A percentile compares a stretch with the other conserved stretches of the same genome.
Evolutionary conservation across 1,139 yeast genomes (phyloP).

Genomic region (Geotrichum bryndzae): DNA sequence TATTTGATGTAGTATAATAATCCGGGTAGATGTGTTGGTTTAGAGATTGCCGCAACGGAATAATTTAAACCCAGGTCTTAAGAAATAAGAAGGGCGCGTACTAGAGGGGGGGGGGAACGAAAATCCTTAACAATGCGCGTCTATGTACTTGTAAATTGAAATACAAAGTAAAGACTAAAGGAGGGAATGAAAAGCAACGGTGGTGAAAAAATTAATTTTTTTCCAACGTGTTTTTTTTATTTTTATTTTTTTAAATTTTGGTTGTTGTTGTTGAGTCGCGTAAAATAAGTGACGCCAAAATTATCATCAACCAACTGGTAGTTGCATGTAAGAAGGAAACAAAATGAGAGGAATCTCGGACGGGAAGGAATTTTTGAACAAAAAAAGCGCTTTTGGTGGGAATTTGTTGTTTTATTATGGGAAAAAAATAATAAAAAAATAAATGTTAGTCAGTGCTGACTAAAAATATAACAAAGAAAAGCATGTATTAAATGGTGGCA

Average conservation of each 20-base stretch:
- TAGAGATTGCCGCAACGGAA: not conserved
- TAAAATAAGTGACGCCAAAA: not conserved
- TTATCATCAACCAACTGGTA: not conserved
- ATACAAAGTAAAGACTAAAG: not conserved
- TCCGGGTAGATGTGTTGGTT: not conserved
- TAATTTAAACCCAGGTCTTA: not conserved
- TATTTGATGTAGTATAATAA: not conserved
- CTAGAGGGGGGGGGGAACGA: not conserved
- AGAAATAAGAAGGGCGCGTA: not conserved
- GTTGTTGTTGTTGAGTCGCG: not conserved
- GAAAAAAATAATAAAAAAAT: not conserved
- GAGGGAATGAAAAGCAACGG: not conserved
- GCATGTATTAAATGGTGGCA: not conserved
- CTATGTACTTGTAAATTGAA: not conserved
- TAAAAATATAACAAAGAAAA: not conserved
- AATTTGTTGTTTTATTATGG: not conserved
- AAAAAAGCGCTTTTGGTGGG: too few species aligned
- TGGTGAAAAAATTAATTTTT: not conserved
- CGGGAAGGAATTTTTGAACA: too few species aligned
- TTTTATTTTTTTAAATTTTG: too few species aligned
- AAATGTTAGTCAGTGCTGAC: not conserved
- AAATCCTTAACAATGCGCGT: not conserved
- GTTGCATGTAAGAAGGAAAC: not conserved
- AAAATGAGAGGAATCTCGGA: not conserved
- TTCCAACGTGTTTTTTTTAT: not conserved